Base-by-base conservation (phyloP, 176 grass and related monocot species). In the Luzula sylvatica region DNA sequence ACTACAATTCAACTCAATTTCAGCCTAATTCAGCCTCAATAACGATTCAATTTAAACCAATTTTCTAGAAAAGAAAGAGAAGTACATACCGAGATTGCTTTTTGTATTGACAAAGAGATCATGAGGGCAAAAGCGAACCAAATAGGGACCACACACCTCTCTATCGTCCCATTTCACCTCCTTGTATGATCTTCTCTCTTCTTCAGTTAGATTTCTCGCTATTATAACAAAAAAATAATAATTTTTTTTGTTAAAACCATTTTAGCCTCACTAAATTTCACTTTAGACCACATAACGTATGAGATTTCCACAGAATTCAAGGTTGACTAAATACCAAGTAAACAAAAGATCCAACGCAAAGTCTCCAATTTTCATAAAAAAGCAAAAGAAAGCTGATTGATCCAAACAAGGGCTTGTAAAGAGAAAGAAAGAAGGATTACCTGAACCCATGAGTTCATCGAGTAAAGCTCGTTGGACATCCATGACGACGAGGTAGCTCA, bases 21-120 rank as follows among this genome's bases (percentile, higher is more conserved):
- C 9, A 4, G n/a, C 9, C 30, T 7, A 35, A 35, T 35, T 35
- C 7, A 35, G 30, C 30, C 30, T 35, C 30, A 35, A 35, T 35
- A 7, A 7, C 9, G 30, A 35, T 35, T 56, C 18, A 28, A 42
- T 5, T 16, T 22, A 58, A n/a, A 70, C 53, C 7, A 32, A 50
- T 24, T 8, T 0, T 28, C 16, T 20, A 47, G 16, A 3, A 8
- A 39, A 20, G 38, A 2, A 15, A 45, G 23, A 73, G 7, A 17
- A 19, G 20, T 55, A 35, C 30, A 20, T 72, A 94, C 87, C 87
- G 5, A 94, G 74, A 60, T 94, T 83, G 64, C 87, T 94, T 66
- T 87, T 94, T 7, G 87, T 94, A 44, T 94, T 94, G 61, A 94
- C 67, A 56, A 94, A 94, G 55, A 94, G 82, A 53, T 94, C 87